Percentiles rank a stretch among this genome's conserved stretches.
These are phyloP conservation scores for Claviceps sp. DNA, from an alignment of 2,329 filamentous ascomycete species.

Conservation along the genomic window DNA sequence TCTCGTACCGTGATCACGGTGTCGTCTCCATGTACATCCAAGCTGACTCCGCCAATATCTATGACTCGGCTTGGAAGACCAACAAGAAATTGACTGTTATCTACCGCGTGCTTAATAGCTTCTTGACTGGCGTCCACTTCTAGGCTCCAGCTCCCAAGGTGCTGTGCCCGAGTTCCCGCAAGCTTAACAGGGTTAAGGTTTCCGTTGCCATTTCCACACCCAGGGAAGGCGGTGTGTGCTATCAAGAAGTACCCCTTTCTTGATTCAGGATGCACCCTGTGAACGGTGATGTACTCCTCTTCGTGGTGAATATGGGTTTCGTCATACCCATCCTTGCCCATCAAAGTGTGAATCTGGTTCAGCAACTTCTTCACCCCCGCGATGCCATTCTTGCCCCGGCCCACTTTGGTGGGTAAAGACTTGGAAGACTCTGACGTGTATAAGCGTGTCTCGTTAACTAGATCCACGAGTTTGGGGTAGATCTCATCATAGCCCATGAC, in stretches of 20 bases:
- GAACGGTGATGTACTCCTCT: slow-evolving; percentile 89
- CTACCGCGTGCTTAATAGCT: slow-evolving; percentile 47
- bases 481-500: slow-evolving; percentile 98
- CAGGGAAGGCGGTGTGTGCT: slow-evolving; percentile 89
- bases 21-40: slow-evolving; percentile 59
- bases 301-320: slow-evolving; percentile 97
- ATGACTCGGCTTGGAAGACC: slow-evolving; percentile 77
- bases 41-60: slow-evolving; percentile 57
- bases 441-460: slow-evolving; percentile 75
- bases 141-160: slow-evolving; percentile 83
- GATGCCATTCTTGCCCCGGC: slow-evolving; percentile 69
- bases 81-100: slow-evolving; percentile 57
- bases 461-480: slow-evolving; percentile 83
- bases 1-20: slow-evolving; percentile 71
- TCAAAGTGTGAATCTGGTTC: slow-evolving; percentile 86
- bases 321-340: slow-evolving; percentile 89
- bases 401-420: slow-evolving; percentile 42
- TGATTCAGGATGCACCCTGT: slow-evolving; percentile 83
- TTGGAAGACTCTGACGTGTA: slow-evolving; percentile 70
- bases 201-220: slow-evolving; percentile 74
- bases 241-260: slow-evolving; percentile 92
- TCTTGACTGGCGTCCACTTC: slow-evolving; percentile 72
- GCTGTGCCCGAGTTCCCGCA: slow-evolving; percentile 69
- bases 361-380: slow-evolving; percentile 82
- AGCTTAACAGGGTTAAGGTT: slow-evolving; percentile 69